A percentile compares a stretch with the other conserved stretches of the same genome.
Conservation (phyloP, 73 alveolate species). For the Paramecium primaurelia region DNA sequence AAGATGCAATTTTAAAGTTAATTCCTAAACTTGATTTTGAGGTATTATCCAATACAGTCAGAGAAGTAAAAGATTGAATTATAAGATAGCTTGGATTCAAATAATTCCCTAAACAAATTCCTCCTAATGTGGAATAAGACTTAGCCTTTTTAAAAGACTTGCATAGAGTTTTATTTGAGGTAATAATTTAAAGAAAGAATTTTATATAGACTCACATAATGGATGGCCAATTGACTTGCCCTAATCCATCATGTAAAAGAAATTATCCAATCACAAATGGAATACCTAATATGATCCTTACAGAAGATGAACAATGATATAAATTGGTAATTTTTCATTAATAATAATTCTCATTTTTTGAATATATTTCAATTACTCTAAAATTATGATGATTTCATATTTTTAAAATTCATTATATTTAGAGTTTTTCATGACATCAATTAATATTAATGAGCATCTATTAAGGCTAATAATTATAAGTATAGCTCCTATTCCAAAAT, state of each 20-base stretch:
- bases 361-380: neutral
- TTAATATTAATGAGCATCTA: neutral
- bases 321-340: neutral
- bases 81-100: neutral
- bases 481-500: neutral
- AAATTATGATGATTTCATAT: neutral
- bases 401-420: no score
- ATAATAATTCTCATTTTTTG: neutral
- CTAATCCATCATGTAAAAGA: slow-evolving; percentile 58
- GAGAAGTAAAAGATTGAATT: neutral
- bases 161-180: slow-evolving; percentile 57
- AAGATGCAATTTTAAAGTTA: slow-evolving; percentile 43
- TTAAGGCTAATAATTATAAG: no score
- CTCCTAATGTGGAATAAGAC: slow-evolving; percentile 30
- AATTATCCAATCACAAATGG: slow-evolving; percentile 64
- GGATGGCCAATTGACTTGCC: slow-evolving; percentile 56
- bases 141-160: slow-evolving; percentile 24
- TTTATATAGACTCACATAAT: neutral
- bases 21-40: slow-evolving; percentile 60
- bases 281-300: slow-evolving; percentile 65
- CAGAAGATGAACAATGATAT: slow-evolving; percentile 53
- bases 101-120: slow-evolving; percentile 27
- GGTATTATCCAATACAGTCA: slow-evolving; percentile 44
- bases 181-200: neutral
- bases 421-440: no score